Evolutionary conservation across 768 basidiomycete genomes (phyloP).

Genomic region (Hemileccinum rubropunctum): DNA sequence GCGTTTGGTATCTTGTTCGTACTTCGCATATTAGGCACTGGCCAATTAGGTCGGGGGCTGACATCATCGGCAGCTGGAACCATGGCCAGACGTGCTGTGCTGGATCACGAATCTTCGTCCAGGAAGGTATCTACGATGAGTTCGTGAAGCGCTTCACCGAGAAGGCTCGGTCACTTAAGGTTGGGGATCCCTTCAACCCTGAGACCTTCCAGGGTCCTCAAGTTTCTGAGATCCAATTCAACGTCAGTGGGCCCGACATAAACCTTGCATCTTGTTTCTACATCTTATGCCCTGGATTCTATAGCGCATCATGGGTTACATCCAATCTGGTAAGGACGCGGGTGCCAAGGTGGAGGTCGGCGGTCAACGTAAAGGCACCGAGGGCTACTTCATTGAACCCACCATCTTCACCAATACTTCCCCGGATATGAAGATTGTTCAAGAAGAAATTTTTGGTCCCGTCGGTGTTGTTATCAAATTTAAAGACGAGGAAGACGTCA

Average conservation of each 20-base stretch:
- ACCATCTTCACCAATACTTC: constrained; percentile 71
- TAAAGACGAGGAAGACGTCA: constrained; percentile 62
- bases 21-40: background rate
- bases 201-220: constrained; percentile 74
- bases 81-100: constrained; percentile 80
- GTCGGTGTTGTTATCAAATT: constrained; percentile 78
- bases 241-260: constrained; percentile 41
- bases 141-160: constrained; percentile 62
- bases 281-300: background rate
- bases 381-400: constrained; percentile 71
- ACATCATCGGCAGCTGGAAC: constrained; percentile 50
- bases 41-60: constrained; percentile 15
- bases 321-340: constrained; percentile 66
- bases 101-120: constrained; percentile 80
- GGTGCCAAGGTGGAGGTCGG: constrained; percentile 69
- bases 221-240: constrained; percentile 71
- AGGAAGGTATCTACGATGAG: constrained; percentile 73
- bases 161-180: constrained; percentile 51
- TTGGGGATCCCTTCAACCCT: constrained; percentile 68
- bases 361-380: constrained; percentile 54
- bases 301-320: constrained; percentile 76
- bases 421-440: constrained; percentile 71
- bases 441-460: constrained; percentile 79
- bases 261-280: background rate
- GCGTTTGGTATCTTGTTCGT: constrained; percentile 71